A percentile compares a stretch with the other conserved stretches of the same genome.
These are phyloP conservation scores for Pogostemon cablin DNA, from an alignment of 257 asterid genomes.

Conservation along the genomic window DNA sequence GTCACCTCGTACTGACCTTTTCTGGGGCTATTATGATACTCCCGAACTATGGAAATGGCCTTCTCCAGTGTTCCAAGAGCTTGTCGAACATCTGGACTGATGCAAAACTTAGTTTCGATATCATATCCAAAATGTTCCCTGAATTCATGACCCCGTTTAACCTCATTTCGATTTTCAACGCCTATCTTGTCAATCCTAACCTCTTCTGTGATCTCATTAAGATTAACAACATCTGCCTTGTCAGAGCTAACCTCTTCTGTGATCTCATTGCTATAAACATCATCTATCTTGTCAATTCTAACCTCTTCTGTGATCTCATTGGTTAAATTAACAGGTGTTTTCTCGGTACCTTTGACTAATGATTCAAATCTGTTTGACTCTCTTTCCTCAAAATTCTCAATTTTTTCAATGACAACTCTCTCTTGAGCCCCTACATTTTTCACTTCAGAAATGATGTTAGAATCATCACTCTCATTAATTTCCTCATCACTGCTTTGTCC, in stretches of 20 bases:
- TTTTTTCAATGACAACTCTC: slow-evolving; percentile 22
- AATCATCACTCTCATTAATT: slow-evolving; percentile 19
- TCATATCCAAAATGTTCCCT: slow-evolving; percentile 24
- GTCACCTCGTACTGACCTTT: slow-evolving; percentile 19
- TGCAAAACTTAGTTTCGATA: slow-evolving; percentile 27
- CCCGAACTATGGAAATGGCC: slow-evolving; percentile 57
- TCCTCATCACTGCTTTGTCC: slow-evolving; percentile 29
- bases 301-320: slow-evolving; percentile 35
- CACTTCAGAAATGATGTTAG: slow-evolving; percentile 27
- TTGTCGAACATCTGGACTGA: slow-evolving; percentile 47
- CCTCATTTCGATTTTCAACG: slow-evolving; percentile 30
- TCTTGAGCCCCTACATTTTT: slow-evolving; percentile 24
- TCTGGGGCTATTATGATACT: slow-evolving; percentile 33
- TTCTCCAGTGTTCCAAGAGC: slow-evolving; percentile 71
- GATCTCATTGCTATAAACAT: too few relatives aligned
- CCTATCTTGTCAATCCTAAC: slow-evolving; percentile 28
- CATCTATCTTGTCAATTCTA: not conserved
- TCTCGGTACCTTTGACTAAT: slow-evolving; percentile 28
- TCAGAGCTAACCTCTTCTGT: slow-evolving; percentile 24
- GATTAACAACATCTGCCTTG: slow-evolving; percentile 29
- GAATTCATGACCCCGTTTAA: slow-evolving; percentile 39
- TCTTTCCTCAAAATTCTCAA: slow-evolving; percentile 57
- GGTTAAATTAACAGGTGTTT: slow-evolving; percentile 16
- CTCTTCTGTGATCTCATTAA: slow-evolving; percentile 33
- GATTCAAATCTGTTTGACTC: slow-evolving; percentile 34